Conservation (phyloP, 352 stramenopile genomes). For the Phytophthora rubi region DNA sequence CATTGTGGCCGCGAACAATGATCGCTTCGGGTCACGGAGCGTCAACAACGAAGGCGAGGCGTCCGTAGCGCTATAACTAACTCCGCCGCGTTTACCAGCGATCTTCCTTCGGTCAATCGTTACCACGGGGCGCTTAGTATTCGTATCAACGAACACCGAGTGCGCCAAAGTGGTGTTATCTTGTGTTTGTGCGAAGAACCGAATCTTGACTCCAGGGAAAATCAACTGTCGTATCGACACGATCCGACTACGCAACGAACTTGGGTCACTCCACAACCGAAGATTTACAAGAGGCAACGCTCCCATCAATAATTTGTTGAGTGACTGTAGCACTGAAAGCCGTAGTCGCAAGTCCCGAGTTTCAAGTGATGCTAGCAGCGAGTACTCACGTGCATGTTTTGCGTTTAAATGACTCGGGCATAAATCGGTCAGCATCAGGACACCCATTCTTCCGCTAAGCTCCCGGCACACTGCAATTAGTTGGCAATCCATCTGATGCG, state of each 20-base stretch:
- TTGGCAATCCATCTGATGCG: conserved; percentile 76
- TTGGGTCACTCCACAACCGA: conserved; percentile 54
- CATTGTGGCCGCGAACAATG: conserved; percentile 76
- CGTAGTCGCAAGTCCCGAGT: conserved; percentile 66
- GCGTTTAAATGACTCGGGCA: conserved; percentile 66
- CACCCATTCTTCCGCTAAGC: conserved; percentile 54
- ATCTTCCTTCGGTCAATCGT: conserved; percentile 74
- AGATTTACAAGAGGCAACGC: conserved; percentile 76
- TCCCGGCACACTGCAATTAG: conserved; percentile 55
- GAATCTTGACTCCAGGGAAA: conserved; percentile 80
- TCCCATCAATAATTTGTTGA: conserved; percentile 62
- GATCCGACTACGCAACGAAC: conserved; percentile 55
- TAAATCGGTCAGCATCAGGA: conserved; percentile 67
- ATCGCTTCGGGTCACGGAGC: conserved; percentile 56
- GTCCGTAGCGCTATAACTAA: conserved; percentile 11
- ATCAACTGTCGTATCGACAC: conserved; percentile 68
- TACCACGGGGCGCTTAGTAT: conserved; percentile 67
- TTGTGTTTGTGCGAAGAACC: conserved; percentile 71
- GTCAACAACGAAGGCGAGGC: conserved; percentile 23
- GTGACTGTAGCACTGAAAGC: conserved; percentile 60
- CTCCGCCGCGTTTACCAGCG: conserved; percentile 32
- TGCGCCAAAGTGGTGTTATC: conserved; percentile 72
- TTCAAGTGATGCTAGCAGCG: conserved; percentile 48
- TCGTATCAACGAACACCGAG: conserved; percentile 48
- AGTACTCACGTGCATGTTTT: conserved; percentile 41